Base-by-base conservation (phyloP, 208 protist genomes). In the Wallacemonas sp. region DNA sequence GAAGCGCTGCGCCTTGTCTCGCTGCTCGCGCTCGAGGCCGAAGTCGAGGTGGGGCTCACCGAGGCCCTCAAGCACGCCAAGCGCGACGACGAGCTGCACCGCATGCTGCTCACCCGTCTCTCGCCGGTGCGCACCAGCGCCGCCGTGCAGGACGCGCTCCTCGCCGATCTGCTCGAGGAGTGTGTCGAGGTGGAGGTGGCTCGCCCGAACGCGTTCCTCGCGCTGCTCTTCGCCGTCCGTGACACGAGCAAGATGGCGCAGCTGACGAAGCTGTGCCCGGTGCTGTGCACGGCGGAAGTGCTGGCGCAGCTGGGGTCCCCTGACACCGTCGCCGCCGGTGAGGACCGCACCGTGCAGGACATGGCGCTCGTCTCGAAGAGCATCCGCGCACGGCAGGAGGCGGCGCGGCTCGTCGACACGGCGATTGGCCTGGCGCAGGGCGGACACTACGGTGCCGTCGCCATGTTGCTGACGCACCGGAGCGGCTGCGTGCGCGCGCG, bases 171-270 rank as follows among this genome's bases (percentile, higher is more conserved):
- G 18, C 67, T 94, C 50, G 69, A 72, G 57, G 76, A 87, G 54
- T 96, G 91, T 76, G 79, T 72, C 26, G 84, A 91, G 69, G 77
- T 91, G 48, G 76, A 92, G 44, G 85, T 92, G 61, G 74, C 66
- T 14, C 86, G 91, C 16, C 84, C 91, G n/a, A 86, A 92, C 50
- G 91, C 91, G 16, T 96, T 91, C 65, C 76, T 96, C 18, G 76
- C 78, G 12, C 81, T 96, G 28, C 57, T 63, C 26, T 83, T 93
- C 59, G 54, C 65, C 46, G 67, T 77, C 38, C 22, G 61, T 67
- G 16, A 54, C 66, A 31, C 48, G 39, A 71, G 32, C 48, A 67
- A 65, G 22, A 25, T 41, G 33, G 28, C 57, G 18, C 33, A 50
- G 38, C 49, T 57, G 7, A 31, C 44, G 42, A 57, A 76, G 63